A percentile compares a stretch with the other conserved stretches of the same genome.
Evolutionary conservation across 1,139 yeast species (phyloP).

Genomic region (Candida tropicalis): DNA sequence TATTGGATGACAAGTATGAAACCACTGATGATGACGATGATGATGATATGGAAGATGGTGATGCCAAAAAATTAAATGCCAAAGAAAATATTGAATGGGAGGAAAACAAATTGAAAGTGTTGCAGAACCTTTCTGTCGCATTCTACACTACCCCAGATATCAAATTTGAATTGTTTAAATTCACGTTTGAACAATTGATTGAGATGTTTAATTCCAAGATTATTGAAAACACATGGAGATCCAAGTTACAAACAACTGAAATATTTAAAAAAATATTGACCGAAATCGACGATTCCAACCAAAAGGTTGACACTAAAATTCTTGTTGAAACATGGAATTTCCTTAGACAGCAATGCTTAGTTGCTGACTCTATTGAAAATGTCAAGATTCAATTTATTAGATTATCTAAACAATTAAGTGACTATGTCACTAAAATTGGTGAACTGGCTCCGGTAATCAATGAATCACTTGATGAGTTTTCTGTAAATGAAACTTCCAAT

Average conservation of each 20-base stretch:
- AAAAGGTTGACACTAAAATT: conserved; percentile 16
- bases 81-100: conserved; percentile 36
- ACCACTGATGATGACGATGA: conserved; percentile 25
- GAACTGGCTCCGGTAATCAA: conserved; percentile 12
- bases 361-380: conserved; percentile 57
- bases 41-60: conserved; percentile 33
- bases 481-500: conserved; percentile 29
- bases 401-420: conserved; percentile 25
- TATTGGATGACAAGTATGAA: conserved; percentile 36
- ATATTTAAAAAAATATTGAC: conserved; percentile 21
- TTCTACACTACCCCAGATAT: conserved; percentile 26
- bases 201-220: conserved; percentile 28
- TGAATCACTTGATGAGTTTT: conserved; percentile 29
- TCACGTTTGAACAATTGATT: conserved; percentile 25
- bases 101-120: conserved; percentile 35
- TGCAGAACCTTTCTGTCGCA: conserved; percentile 36
- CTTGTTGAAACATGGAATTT: conserved; percentile 27
- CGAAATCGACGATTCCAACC: conserved; percentile 15
- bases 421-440: conserved; percentile 18
- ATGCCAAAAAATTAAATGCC: conserved; percentile 28
- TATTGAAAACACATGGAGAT: conserved; percentile 60
- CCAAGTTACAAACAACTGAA: conserved; percentile 51
- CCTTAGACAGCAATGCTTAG: conserved; percentile 35
- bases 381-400: conserved; percentile 56
- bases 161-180: conserved; percentile 25